Base-by-base conservation (phyloP, 768 basidiomycete genomes). In the Kwoniella dejecticola region DNA sequence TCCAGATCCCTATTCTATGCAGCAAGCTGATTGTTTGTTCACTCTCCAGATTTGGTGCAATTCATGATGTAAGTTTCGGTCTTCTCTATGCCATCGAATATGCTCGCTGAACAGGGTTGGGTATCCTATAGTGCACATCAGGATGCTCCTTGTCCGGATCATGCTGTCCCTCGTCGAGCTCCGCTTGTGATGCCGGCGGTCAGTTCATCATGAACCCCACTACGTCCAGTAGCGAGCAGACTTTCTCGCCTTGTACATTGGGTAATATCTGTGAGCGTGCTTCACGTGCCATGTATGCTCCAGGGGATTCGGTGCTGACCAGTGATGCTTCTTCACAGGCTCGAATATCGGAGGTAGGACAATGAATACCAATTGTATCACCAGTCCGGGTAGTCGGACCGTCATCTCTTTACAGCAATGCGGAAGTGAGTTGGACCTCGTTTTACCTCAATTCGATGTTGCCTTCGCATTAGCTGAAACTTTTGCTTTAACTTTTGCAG, bases 151-250 rank as follows among this genome's bases (percentile, higher is more conserved):
- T 83, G 3, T 82, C 81, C 19, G 75, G 72, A 0, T 38, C 59
- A 2, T 95, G 91, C 71, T 95, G 91, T 72, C 90, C 91, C 0
- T 76, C 87, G 36, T 83, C 82, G 17, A 74, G 83, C 0, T 80
- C 74, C 8, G 79, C 81, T 6, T 95, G 91, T 74, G 80, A 86
- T 77, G 85, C 90, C 5, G 81, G 82, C 61, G 82, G 84, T 1
- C 80, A 84, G 63, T 92, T 85, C 80, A 85, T 95, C 79, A 93
- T 95, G 91, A 89, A 85, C 69, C 89, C 89, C 4, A 85, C 87
- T 3, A 80, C 80, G 8, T 74, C 74, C n/a, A 82, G 88, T 1
- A 83, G 82, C 33, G 89, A 92, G 73, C 84, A 82, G 62, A 73
- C 79, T 12, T 95, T 95, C 74, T 90, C 89, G 0, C 85, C 81